phyloP scores from a whole-genome alignment of 208 protist species.

The Trypanosoma rangeli region DNA sequence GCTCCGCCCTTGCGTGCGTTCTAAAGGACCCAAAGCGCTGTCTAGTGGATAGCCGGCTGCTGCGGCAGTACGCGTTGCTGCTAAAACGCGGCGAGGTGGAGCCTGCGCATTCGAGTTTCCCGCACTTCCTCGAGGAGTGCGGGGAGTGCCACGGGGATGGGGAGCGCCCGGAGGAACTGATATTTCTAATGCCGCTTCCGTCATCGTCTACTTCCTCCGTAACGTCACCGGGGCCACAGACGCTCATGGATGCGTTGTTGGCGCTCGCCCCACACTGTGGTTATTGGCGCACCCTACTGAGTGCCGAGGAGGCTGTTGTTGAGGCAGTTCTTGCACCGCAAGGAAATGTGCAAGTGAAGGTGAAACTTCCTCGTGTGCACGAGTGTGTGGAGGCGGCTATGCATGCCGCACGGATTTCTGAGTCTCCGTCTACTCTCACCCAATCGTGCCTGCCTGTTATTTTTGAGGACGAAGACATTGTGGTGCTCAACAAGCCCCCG shows the following conservation, averaged over 20 bases:
- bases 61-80: slow-evolving; percentile 59
- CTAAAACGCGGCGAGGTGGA: slow-evolving; percentile 49
- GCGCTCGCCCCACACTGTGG: slow-evolving; percentile 62
- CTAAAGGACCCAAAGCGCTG: slow-evolving; percentile 64
- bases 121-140: slow-evolving; percentile 80
- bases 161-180: slow-evolving; percentile 39
- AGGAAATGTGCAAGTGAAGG: slow-evolving; percentile 47
- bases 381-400: slow-evolving; percentile 57
- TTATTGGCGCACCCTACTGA: slow-evolving; percentile 75
- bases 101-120: slow-evolving; percentile 46
- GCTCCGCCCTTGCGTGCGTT: slow-evolving; percentile 29
- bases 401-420: background rate
- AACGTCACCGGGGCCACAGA: background rate
- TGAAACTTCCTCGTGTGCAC: slow-evolving; percentile 52
- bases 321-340: slow-evolving; percentile 32
- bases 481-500: slow-evolving; percentile 76
- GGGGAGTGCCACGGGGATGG: slow-evolving; percentile 61
- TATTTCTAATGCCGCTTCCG: slow-evolving; percentile 48
- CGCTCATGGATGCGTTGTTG: slow-evolving; percentile 31
- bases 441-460: slow-evolving; percentile 34
- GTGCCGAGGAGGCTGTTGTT: slow-evolving; percentile 17
- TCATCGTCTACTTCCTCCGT: background rate
- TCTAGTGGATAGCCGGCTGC: slow-evolving; percentile 61
- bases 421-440: background rate
- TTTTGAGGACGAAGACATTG: slow-evolving; percentile 72